A percentile compares a stretch with the other conserved stretches of the same genome.
Conservation (phyloP, 116 monocot genomes). For the Cymodocea nodosa region DNA sequence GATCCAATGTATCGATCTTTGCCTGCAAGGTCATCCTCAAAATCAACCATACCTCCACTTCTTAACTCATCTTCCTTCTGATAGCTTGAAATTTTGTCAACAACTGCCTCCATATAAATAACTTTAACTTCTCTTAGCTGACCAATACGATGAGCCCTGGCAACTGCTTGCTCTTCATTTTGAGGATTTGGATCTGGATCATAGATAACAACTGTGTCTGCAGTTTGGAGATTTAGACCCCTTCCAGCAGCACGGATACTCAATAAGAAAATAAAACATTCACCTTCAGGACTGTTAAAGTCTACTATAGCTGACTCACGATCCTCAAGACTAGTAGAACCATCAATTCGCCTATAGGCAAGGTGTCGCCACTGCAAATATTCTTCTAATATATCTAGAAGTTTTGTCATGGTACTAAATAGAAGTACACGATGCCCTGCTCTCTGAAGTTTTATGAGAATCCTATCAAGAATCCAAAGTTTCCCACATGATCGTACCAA, state of each 20-base stretch:
- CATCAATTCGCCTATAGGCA: conserved; percentile 87
- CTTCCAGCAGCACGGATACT: conserved; percentile 98
- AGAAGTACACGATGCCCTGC: conserved; percentile 96
- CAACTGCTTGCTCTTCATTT: conserved; percentile 98
- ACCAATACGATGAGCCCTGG: conserved; percentile 97
- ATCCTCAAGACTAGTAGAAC: conserved; percentile 89
- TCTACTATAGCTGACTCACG: conserved; percentile 89
- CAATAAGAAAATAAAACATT: conserved; percentile 93
- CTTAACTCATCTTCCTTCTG: conserved; percentile 91
- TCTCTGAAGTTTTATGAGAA: conserved; percentile 91
- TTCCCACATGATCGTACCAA: conserved; percentile 90
- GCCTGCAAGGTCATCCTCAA: conserved; percentile 84
- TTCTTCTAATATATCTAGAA: conserved; percentile 92
- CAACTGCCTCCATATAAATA: conserved; percentile 95
- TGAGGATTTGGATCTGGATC: conserved; percentile 98
- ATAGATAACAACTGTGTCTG: conserved; percentile 94
- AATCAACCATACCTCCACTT: conserved; percentile 62
- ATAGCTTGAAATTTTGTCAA: conserved; percentile 81
- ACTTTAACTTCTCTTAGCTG: conserved; percentile 92
- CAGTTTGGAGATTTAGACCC: conserved; percentile 93
- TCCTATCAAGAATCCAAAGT: conserved; percentile 88
- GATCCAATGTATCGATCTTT: conserved; percentile 89
- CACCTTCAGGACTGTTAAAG: conserved; percentile 71
- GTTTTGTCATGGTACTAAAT: conserved; percentile 97
- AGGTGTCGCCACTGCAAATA: conserved; percentile 85